A percentile compares a stretch with the other conserved stretches of the same genome.
phyloP scores from a whole-genome alignment of 352 stramenopile genomes.

The Phytopythium boreale region DNA sequence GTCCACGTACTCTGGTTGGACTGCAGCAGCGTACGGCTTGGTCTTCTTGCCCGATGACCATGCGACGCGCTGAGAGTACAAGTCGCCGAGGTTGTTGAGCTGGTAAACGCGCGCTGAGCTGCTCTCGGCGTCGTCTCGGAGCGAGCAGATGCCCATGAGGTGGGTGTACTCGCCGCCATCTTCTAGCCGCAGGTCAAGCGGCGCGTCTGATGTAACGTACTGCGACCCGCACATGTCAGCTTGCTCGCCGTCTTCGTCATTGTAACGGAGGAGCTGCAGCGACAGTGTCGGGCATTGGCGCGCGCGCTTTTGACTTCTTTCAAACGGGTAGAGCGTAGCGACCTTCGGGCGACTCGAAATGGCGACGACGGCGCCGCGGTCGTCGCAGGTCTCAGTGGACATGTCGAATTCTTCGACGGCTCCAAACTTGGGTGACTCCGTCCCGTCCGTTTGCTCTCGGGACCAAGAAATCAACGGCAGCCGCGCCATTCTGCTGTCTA shows the following conservation, averaged over 20 bases:
- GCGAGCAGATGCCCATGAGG: constrained; percentile 44
- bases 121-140: constrained; percentile 22
- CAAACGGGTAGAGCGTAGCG: constrained; percentile 46
- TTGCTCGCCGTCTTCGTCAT: constrained; percentile 29
- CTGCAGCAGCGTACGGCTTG: constrained; percentile 36
- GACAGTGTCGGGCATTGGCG: constrained; percentile 24
- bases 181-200: constrained; percentile 53
- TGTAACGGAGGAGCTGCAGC: constrained; percentile 35
- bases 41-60: constrained; percentile 19
- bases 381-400: constrained; percentile 20
- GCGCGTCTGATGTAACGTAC: constrained; percentile 52
- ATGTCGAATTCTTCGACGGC: constrained; percentile 47
- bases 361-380: constrained; percentile 38
- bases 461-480: constrained; percentile 63
- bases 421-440: constrained; percentile 24
- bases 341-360: constrained; percentile 31
- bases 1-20: constrained; percentile 56
- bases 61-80: constrained; percentile 60
- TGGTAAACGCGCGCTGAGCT: constrained; percentile 47
- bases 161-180: constrained; percentile 61
- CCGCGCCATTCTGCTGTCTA: constrained; percentile 63
- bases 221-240: constrained; percentile 26
- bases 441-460: constrained; percentile 20
- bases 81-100: constrained; percentile 60
- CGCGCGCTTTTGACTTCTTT: constrained; percentile 25